Evolutionary conservation across 2,329 filamentous ascomycete genomes (phyloP), one percentile per base, ranked within the genome.

Genomic region (Tolypocladium ophioglossoides): DNA sequence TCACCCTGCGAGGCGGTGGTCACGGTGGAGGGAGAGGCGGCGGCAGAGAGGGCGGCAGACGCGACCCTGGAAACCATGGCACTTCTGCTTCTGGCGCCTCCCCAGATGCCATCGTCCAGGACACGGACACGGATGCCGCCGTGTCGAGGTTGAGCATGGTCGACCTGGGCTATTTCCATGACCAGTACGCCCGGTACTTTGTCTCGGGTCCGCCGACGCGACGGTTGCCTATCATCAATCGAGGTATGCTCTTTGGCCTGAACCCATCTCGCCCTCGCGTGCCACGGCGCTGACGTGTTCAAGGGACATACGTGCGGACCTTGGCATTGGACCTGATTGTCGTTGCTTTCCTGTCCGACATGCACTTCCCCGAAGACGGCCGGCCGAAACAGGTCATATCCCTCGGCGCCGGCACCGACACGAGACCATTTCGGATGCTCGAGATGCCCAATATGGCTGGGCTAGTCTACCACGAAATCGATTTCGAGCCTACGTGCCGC

Each of bases 241-340:
- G 92, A 82, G 92, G 92, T 90, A 70, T 60, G 74, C 61, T 52
- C n/a, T 40, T 18, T 27, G 11, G 14, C 40, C 49, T 14, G 16
- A 22, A n/a, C 11, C 18, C 2, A 22, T 41, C 38, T 22, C 16
- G 3, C 38, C 4, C 35, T 18, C 7, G 3, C 30, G 12, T 35
- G 3, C n/a, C n/a, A 7, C 39, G 10, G 38, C 30, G 18, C 50
- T 30, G 37, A 30, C 50, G 3, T 4, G 18, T n/a, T 12, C 48
- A 35, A 92, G 91, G 91, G 52, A 97, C 92, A n/a, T 97, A 96
- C 65, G 86, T 91, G 24, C 85, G 94, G 57, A 96, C 91, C 10
- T 82, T 79, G 6, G 89, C 88, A 27, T 84, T 99, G 58, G 91
- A 99, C 70, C 74, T 71, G 14, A 80, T 99, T 1, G 82, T 97